Conservation (phyloP, 495 filamentous ascomycete species). For the Collariella sp. region DNA sequence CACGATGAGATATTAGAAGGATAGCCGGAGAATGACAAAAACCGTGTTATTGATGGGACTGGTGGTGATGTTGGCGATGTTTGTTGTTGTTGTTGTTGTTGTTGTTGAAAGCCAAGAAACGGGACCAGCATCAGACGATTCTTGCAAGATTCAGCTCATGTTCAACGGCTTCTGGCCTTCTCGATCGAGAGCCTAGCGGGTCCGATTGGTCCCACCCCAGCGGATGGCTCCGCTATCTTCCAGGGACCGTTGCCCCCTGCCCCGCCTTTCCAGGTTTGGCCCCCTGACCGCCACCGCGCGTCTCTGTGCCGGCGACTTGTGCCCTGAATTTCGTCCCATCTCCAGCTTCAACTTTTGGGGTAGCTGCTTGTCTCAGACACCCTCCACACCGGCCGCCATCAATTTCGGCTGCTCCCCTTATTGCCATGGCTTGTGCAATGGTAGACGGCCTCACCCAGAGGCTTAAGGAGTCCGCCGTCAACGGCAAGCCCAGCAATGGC, state of each 20-base stretch:
- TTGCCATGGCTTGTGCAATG: constrained; percentile 16
- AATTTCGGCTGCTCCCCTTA: neutral
- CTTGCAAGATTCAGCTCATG: constrained; percentile 10
- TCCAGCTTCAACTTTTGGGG: neutral
- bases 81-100: neutral
- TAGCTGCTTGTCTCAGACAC: neutral
- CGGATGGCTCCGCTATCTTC: neutral
- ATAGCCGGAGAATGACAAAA: no score
- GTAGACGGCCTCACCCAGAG: neutral
- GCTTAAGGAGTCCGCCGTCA: constrained; percentile 12
- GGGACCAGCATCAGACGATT: neutral
- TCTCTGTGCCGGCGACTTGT: no score
- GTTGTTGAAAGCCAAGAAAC: no score
- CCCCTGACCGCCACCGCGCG: no score
- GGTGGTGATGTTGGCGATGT: neutral
- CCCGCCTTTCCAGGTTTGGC: neutral
- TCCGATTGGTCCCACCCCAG: neutral
- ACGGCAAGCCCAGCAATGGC: constrained; percentile 13
- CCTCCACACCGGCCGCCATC: neutral
- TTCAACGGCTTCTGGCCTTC: constrained; percentile 8
- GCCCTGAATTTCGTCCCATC: neutral
- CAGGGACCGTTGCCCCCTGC: constrained; percentile 1
- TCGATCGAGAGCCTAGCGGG: neutral
- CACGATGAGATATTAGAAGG: constrained; percentile 16
- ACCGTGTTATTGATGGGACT: neutral